These are phyloP conservation scores for Xylaria sp. DNA, from an alignment of 2,329 filamentous ascomycete genomes.

Conservation along the genomic window DNA sequence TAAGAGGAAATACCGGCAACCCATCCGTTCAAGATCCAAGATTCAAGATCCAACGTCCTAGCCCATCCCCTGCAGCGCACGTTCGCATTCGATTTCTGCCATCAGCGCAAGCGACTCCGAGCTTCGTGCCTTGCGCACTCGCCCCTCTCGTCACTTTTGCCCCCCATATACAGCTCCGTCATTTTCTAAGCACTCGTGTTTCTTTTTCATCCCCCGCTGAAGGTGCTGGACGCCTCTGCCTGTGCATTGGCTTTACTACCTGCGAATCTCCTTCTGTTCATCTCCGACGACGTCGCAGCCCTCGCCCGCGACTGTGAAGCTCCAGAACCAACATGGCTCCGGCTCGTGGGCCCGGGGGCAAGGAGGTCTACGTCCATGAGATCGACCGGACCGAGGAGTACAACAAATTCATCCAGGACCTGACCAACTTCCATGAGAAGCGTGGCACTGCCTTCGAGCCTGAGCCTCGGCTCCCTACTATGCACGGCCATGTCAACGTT, in stretches of 20 bases:
- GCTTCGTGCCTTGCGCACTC: not conserved
- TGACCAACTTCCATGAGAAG: constrained; percentile 79
- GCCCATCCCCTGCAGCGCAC: constrained; percentile 7
- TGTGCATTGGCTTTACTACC: constrained; percentile 30
- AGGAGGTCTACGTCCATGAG: constrained; percentile 49
- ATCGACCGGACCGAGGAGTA: constrained; percentile 77
- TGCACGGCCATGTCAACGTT: constrained; percentile 79
- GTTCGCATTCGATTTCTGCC: constrained; percentile 5
- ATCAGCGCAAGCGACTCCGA: constrained; percentile 9
- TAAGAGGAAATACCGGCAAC: not conserved
- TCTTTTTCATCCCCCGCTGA: constrained; percentile 1
- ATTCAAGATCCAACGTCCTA: not conserved
- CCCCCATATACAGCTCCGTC: not conserved
- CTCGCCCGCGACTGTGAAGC: constrained; percentile 25
- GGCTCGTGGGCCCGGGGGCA: constrained; percentile 45
- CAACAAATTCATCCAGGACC: constrained; percentile 79
- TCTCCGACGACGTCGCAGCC: constrained; percentile 2
- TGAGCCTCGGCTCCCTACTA: constrained; percentile 70
- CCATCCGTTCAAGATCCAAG: not conserved
- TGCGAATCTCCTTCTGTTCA: not conserved
- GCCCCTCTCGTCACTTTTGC: constrained; percentile 10
- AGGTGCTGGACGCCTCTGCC: constrained; percentile 31
- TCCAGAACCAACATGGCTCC: constrained; percentile 46
- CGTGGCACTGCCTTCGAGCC: constrained; percentile 82
- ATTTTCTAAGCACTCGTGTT: not conserved